These are phyloP conservation scores for Grosmannia serpens DNA, from an alignment of 2,329 filamentous ascomycete species.

Conservation along the genomic window DNA sequence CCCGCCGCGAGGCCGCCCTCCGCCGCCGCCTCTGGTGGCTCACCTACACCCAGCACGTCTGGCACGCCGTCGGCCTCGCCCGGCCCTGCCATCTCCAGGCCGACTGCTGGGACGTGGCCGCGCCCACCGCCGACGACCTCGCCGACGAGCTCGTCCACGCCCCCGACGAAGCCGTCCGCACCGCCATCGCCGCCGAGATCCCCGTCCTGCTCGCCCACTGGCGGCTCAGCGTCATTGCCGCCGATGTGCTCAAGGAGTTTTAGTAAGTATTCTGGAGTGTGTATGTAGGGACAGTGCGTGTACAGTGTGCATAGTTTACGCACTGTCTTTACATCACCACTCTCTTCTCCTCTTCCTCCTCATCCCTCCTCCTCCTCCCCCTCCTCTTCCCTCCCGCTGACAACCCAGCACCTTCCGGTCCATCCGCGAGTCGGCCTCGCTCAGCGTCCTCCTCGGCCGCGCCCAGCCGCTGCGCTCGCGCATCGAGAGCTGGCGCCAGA, in stretches of 20 bases:
- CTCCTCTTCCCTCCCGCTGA: neutral
- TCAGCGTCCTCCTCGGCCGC: slow-evolving; percentile 11
- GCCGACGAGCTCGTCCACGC: slow-evolving; percentile 6
- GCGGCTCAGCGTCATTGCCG: slow-evolving; percentile 13
- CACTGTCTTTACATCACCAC: neutral
- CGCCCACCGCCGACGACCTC: slow-evolving; percentile 11
- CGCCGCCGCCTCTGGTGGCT: slow-evolving; percentile 17
- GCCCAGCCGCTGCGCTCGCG: slow-evolving; percentile 15
- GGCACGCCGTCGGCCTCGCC: slow-evolving; percentile 12
- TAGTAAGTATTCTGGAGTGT: too few species aligned
- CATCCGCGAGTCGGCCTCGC: slow-evolving; percentile 1
- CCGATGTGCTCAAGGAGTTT: slow-evolving; percentile 15
- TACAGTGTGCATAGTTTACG: neutral
- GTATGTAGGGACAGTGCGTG: neutral
- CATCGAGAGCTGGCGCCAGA: slow-evolving; percentile 17
- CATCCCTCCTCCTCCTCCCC: too few species aligned
- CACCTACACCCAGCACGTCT: slow-evolving; percentile 14
- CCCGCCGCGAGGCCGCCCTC: slow-evolving; percentile 13
- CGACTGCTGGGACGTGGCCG: slow-evolving; percentile 14
- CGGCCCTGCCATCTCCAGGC: slow-evolving; percentile 14
- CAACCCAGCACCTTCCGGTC: slow-evolving; percentile 8
- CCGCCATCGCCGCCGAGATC: slow-evolving; percentile 5
- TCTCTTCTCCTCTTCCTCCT: neutral
- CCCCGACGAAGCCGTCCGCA: neutral
- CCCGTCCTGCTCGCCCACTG: slow-evolving; percentile 14